Percentiles rank a stretch among this genome's conserved stretches.
phyloP scores from a whole-genome alignment of 495 filamentous ascomycete genomes.

The Filosporella fistucella region DNA sequence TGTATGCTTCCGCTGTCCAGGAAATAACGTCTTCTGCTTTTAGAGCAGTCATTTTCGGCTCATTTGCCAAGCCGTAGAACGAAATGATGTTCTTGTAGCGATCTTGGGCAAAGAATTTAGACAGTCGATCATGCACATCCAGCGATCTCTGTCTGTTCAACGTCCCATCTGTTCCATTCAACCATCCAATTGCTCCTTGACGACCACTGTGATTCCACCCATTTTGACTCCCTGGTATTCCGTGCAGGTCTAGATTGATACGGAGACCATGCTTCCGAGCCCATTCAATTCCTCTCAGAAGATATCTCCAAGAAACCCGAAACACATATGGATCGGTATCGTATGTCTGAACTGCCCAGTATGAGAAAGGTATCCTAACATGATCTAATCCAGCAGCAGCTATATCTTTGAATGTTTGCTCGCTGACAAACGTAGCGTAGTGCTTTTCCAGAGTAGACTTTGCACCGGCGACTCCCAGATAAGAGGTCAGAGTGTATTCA shows the following conservation, averaged over 20 bases:
- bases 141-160: conserved; percentile 69
- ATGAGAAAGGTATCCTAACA: conserved; percentile 89
- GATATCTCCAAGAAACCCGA: conserved; percentile 87
- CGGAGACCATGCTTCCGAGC: conserved; percentile 89
- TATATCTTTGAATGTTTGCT: conserved; percentile 80
- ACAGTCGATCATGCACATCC: conserved; percentile 76
- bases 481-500: conserved; percentile 73
- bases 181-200: conserved; percentile 67
- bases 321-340: conserved; percentile 84
- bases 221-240: conserved; percentile 77
- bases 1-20: conserved; percentile 64
- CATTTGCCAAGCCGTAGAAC: conserved; percentile 84
- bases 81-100: conserved; percentile 79
- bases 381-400: conserved; percentile 88
- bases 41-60: conserved; percentile 74
- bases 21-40: conserved; percentile 52
- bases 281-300: conserved; percentile 89
- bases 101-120: conserved; percentile 78
- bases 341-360: conserved; percentile 90
- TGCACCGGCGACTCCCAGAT: conserved; percentile 60
- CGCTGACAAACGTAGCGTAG: conserved; percentile 82
- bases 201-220: conserved; percentile 87
- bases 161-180: conserved; percentile 67
- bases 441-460: conserved; percentile 74
- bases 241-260: conserved; percentile 93